Conservation (phyloP, 805 yeast genomes). For the Scheffersomyces stipitis region DNA sequence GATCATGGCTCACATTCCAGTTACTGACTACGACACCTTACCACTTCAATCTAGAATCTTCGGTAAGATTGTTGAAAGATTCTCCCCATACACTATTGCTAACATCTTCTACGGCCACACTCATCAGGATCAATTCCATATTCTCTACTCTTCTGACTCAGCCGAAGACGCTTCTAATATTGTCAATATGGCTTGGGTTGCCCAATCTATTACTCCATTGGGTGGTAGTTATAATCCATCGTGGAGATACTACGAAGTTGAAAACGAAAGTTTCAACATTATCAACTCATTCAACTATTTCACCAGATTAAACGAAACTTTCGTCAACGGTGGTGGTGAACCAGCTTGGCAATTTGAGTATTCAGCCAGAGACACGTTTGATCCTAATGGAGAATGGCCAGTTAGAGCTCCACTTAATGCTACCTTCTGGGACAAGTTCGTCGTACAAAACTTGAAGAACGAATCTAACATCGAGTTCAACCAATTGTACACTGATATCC, state of each 20-base stretch:
- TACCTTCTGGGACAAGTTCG: constrained; percentile 60
- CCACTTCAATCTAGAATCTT: constrained; percentile 61
- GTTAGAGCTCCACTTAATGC: constrained; percentile 58
- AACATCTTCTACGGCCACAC: constrained; percentile 72
- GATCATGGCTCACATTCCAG: constrained; percentile 70
- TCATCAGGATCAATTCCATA: constrained; percentile 65
- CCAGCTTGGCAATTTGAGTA: constrained; percentile 66
- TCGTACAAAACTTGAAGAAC: constrained; percentile 45
- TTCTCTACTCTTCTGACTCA: constrained; percentile 49
- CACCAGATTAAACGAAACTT: constrained; percentile 59
- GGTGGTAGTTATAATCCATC: constrained; percentile 57
- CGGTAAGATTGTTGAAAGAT: constrained; percentile 59
- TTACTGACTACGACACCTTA: constrained; percentile 51
- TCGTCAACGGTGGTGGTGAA: constrained; percentile 50
- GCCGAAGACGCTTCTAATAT: constrained; percentile 35
- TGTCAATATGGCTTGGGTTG: constrained; percentile 60
- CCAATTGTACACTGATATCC: constrained; percentile 49
- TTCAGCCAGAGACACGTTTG: constrained; percentile 61
- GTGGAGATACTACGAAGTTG: constrained; percentile 73
- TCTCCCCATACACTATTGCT: constrained; percentile 67
- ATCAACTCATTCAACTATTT: constrained; percentile 61
- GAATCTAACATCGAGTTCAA: constrained; percentile 40
- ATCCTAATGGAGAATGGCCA: constrained; percentile 57
- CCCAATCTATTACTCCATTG: constrained; percentile 66
- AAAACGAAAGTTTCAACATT: constrained; percentile 56